A percentile compares a stretch with the other conserved stretches of the same genome.
phyloP scores from a whole-genome alignment of 371 early-diverging fungal genomes.

The Rhizopus microsporus region DNA sequence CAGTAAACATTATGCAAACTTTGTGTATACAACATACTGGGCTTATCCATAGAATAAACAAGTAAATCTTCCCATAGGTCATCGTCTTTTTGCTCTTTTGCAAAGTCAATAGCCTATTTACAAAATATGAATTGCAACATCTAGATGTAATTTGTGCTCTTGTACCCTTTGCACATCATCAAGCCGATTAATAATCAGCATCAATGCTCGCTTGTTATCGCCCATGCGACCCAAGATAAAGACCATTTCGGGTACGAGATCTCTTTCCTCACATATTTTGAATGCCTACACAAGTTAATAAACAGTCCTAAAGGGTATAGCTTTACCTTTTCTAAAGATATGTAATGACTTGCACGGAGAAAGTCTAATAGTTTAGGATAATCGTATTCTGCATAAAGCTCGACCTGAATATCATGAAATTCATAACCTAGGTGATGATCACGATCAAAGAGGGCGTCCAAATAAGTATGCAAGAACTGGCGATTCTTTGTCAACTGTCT shows the following conservation, averaged over 20 bases:
- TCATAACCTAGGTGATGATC: conserved; percentile 76
- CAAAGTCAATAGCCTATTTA: conserved; percentile 91
- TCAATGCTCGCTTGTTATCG: conserved; percentile 86
- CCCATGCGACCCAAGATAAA: conserved; percentile 97
- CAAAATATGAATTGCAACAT: background rate
- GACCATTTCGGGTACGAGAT: conserved; percentile 94
- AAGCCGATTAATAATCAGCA: conserved; percentile 87
- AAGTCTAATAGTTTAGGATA: conserved; percentile 78
- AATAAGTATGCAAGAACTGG: conserved; percentile 77
- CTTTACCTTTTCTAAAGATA: conserved; percentile 69
- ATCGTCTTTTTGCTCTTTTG: conserved; percentile 94
- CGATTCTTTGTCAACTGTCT: conserved; percentile 59
- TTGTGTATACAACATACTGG: conserved; percentile 47
- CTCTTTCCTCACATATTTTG: conserved; percentile 78
- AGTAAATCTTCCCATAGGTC: conserved; percentile 95
- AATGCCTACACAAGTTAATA: conserved; percentile 62
- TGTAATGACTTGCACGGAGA: conserved; percentile 75
- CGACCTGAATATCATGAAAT: conserved; percentile 86
- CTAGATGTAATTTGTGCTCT: background rate
- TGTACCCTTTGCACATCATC: conserved; percentile 84
- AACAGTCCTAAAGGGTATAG: background rate
- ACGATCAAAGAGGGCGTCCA: conserved; percentile 82
- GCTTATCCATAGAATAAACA: conserved; percentile 85
- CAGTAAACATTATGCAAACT: conserved; percentile 8
- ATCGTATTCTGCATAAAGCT: conserved; percentile 92